Conservation (phyloP, 257 asterid genomes). For the Asclepias syriaca region DNA sequence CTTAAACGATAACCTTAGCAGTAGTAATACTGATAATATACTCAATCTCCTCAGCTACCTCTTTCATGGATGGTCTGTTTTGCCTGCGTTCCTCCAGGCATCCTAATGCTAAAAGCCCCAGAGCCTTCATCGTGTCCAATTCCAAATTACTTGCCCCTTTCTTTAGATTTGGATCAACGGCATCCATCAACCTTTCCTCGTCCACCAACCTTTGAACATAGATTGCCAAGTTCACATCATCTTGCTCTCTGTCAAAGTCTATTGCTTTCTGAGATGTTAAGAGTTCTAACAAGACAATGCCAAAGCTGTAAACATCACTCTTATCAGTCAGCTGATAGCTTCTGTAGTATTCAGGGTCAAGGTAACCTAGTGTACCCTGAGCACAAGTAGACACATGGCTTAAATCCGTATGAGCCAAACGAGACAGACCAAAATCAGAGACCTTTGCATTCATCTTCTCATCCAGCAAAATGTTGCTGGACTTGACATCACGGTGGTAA, state of each 20-base stretch:
- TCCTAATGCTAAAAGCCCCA: slow-evolving; percentile 73
- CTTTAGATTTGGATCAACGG: slow-evolving; percentile 62
- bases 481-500: slow-evolving; percentile 87
- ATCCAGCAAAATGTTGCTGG: slow-evolving; percentile 84
- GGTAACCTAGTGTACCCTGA: slow-evolving; percentile 91
- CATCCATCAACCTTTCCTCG: slow-evolving; percentile 74
- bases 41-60: slow-evolving; percentile 75
- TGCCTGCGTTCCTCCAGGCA: slow-evolving; percentile 85
- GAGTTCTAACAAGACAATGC: slow-evolving; percentile 79
- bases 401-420: slow-evolving; percentile 69
- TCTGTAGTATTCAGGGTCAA: slow-evolving; percentile 86
- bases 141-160: slow-evolving; percentile 52
- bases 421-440: slow-evolving; percentile 77
- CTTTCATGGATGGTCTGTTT: slow-evolving; percentile 92
- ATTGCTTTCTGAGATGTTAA: slow-evolving; percentile 86
- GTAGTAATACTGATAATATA: slow-evolving; percentile 56
- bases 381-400: slow-evolving; percentile 93
- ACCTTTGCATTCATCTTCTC: slow-evolving; percentile 68
- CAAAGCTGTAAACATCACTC: slow-evolving; percentile 91
- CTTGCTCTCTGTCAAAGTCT: slow-evolving; percentile 56
- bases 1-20: slow-evolving; percentile 23
- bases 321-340: slow-evolving; percentile 85
- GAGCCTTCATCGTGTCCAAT: slow-evolving; percentile 88
- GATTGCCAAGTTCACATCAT: slow-evolving; percentile 82
- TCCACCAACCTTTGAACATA: slow-evolving; percentile 72